Evolutionary conservation across 2,329 filamentous ascomycete species (phyloP).

Genomic region (Clarireedia monteithiana): DNA sequence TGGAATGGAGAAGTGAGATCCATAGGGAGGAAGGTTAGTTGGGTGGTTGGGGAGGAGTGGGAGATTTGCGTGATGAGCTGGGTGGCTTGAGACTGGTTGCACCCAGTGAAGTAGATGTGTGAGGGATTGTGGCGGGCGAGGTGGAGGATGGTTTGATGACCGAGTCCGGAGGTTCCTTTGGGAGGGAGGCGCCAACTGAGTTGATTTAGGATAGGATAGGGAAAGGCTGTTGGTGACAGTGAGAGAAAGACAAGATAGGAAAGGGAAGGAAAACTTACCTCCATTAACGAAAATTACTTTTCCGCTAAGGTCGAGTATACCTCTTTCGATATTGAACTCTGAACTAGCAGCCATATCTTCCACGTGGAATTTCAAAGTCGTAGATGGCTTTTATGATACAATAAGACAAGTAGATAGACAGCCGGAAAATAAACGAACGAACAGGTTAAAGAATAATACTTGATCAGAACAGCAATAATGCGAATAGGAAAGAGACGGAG

Average conservation of each 20-base stretch:
- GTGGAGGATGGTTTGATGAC: slow-evolving; percentile 33
- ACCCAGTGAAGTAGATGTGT: slow-evolving; percentile 33
- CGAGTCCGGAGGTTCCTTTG: slow-evolving; percentile 34
- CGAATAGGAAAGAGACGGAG: no score
- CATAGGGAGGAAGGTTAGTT: slow-evolving; percentile 33
- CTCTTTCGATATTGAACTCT: slow-evolving; percentile 12
- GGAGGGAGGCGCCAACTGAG: background rate
- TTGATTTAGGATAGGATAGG: background rate
- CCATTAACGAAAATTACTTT: slow-evolving; percentile 18
- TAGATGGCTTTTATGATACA: no score
- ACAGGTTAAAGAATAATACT: no score
- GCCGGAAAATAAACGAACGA: no score
- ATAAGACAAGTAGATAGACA: no score
- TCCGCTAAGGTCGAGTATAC: slow-evolving; percentile 12
- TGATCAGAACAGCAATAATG: no score
- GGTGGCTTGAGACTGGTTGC: slow-evolving; percentile 30
- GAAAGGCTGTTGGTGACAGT: no score
- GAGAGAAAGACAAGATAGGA: no score
- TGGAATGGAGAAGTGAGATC: slow-evolving; percentile 38
- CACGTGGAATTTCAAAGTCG: no score
- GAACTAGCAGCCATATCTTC: no score
- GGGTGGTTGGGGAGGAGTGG: slow-evolving; percentile 14
- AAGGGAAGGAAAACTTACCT: slow-evolving; percentile 7
- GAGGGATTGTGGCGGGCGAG: slow-evolving; percentile 34
- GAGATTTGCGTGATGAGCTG: slow-evolving; percentile 33